Evolutionary conservation across 2,329 filamentous ascomycete species (phyloP).

Genomic region (Ophiocordyceps unilateralis): DNA sequence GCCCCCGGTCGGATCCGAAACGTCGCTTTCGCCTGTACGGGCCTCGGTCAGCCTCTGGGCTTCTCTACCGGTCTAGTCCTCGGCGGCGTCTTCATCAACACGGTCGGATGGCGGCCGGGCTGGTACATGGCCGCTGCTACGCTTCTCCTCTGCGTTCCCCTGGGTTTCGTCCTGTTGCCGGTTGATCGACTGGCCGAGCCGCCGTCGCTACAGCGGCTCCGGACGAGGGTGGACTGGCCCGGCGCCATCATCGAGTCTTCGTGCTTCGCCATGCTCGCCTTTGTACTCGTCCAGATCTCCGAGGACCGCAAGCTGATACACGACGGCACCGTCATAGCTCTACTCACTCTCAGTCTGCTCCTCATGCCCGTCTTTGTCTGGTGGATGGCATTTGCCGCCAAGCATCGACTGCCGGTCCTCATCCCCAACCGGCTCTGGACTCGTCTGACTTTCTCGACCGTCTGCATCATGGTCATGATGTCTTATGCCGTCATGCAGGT

Average conservation of each 20-base stretch:
- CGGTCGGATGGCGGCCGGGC: conserved; percentile 27
- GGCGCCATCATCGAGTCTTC: no score
- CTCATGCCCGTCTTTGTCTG: conserved; percentile 30
- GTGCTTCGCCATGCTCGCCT: no score
- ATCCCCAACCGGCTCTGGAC: conserved; percentile 47
- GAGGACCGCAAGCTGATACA: no score
- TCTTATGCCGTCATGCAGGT: conserved; percentile 26
- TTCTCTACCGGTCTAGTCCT: conserved; percentile 33
- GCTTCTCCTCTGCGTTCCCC: conserved; percentile 15
- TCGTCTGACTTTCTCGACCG: conserved; percentile 35
- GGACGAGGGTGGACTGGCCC: no score
- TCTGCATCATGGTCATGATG: conserved; percentile 32
- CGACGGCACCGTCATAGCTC: conserved; percentile 17
- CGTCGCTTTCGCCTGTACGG: conserved; percentile 23
- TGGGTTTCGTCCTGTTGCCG: conserved; percentile 16
- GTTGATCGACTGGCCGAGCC: conserved; percentile 9
- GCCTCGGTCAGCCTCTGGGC: conserved; percentile 27
- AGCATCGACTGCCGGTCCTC: conserved; percentile 28
- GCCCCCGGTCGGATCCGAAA: conserved; percentile 18
- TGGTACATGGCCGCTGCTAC: conserved; percentile 24
- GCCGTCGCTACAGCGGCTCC: no score
- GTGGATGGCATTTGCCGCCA: conserved; percentile 35
- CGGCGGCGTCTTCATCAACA: conserved; percentile 28
- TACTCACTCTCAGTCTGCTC: conserved; percentile 28
- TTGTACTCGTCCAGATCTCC: no score